Evolutionary conservation across 148 eudicot species (phyloP).

Genomic region (Vaccinium corymbosum): DNA sequence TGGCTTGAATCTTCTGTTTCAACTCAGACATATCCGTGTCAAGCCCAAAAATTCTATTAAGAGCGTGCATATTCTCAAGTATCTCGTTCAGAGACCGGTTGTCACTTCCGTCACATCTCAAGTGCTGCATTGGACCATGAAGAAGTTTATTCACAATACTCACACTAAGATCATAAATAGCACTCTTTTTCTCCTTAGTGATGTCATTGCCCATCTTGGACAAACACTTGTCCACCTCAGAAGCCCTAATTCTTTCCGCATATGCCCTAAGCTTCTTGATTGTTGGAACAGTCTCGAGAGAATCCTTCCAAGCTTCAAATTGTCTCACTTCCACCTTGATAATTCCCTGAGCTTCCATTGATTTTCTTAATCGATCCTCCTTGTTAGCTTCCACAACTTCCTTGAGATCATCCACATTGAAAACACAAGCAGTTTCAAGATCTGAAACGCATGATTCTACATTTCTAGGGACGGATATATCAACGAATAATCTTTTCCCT

Average conservation of each 20-base stretch:
- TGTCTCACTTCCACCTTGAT: slow-evolving; percentile 41
- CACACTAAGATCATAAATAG: slow-evolving; percentile 34
- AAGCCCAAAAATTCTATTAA: slow-evolving; percentile 41
- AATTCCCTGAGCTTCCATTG: slow-evolving; percentile 44
- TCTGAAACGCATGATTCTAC: slow-evolving; percentile 43
- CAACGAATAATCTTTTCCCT: slow-evolving; percentile 41
- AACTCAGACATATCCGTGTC: slow-evolving; percentile 36
- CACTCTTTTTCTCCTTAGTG: slow-evolving; percentile 34
- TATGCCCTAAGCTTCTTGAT: slow-evolving; percentile 54
- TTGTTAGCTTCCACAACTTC: slow-evolving; percentile 50
- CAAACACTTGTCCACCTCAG: slow-evolving; percentile 50
- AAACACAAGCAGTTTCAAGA: slow-evolving; percentile 29
- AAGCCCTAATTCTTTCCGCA: slow-evolving; percentile 44
- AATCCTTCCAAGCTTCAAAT: slow-evolving; percentile 53
- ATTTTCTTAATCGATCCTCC: slow-evolving; percentile 41
- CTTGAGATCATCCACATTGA: slow-evolving; percentile 56
- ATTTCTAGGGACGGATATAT: slow-evolving; percentile 54
- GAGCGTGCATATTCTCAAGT: slow-evolving; percentile 50
- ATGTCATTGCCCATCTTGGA: slow-evolving; percentile 43
- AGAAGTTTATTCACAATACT: slow-evolving; percentile 50
- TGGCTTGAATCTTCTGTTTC: slow-evolving; percentile 45
- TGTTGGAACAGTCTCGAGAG: slow-evolving; percentile 51
- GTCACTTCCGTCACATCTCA: slow-evolving; percentile 40
- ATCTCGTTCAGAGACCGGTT: slow-evolving; percentile 28
- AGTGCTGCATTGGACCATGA: slow-evolving; percentile 56